A percentile compares a stretch with the other conserved stretches of the same genome.
Evolutionary conservation across 169 alveolate genomes (phyloP).

Genomic region (Plasmodium berghei): DNA sequence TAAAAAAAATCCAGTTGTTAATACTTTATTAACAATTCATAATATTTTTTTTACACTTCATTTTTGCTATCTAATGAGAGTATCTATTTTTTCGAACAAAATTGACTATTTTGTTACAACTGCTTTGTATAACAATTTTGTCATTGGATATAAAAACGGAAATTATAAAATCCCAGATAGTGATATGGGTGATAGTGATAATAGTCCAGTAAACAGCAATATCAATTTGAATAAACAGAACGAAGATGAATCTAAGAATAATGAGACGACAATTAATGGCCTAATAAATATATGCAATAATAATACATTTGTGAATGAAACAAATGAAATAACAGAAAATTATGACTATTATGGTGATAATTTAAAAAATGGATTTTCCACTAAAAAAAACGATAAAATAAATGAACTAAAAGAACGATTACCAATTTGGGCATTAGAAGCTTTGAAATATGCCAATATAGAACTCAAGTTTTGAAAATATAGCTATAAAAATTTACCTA

Average conservation of each 20-base stretch:
- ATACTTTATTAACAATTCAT: slow-evolving; percentile 92
- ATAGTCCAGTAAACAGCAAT: not conserved
- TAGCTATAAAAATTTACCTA: slow-evolving; percentile 2
- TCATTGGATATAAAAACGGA: slow-evolving; percentile 87
- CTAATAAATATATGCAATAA: not conserved
- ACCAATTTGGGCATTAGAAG: slow-evolving; percentile 91
- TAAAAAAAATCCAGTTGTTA: slow-evolving; percentile 87
- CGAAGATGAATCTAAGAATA: not conserved
- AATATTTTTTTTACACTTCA: slow-evolving; percentile 92
- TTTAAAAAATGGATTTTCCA: no score
- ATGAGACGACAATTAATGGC: not conserved
- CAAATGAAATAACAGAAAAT: not conserved
- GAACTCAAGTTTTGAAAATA: slow-evolving; percentile 44
- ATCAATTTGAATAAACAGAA: not conserved
- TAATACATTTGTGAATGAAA: not conserved
- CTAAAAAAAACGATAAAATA: slow-evolving; percentile 9
- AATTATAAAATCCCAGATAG: slow-evolving; percentile 83
- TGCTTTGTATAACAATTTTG: slow-evolving; percentile 50
- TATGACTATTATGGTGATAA: not conserved
- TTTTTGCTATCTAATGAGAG: slow-evolving; percentile 81
- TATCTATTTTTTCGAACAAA: slow-evolving; percentile 34
- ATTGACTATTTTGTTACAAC: slow-evolving; percentile 29
- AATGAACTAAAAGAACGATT: slow-evolving; percentile 77
- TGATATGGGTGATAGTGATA: not conserved
- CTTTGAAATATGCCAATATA: slow-evolving; percentile 77